Conservation (phyloP, 176 grass and related monocot species). For the Oryza meridionalis region DNA sequence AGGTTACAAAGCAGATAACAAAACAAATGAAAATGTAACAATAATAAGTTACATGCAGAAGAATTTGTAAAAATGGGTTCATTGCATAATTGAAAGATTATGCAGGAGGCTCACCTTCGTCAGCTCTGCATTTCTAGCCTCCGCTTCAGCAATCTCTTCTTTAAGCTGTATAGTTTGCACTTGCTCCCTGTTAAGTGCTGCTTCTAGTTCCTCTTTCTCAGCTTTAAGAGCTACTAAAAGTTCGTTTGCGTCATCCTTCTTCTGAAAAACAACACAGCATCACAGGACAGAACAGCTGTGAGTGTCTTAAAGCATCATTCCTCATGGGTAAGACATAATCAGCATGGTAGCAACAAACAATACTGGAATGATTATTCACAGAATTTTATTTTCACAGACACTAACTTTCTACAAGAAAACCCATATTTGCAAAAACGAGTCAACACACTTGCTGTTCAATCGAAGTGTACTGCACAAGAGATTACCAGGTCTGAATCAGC, state of each 20-base stretch:
- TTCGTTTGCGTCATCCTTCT: constrained; percentile 68
- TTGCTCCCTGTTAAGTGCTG: constrained; percentile 67
- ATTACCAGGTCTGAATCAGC: constrained; percentile 59
- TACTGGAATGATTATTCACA: constrained; percentile 1
- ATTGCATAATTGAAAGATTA: constrained; percentile 23
- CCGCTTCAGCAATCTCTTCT: constrained; percentile 85
- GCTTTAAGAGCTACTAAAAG: constrained; percentile 66
- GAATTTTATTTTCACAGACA: background rate
- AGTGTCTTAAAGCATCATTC: background rate
- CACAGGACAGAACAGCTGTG: background rate
- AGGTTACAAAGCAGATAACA: background rate
- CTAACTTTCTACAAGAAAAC: background rate
- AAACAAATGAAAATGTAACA: constrained; percentile 18
- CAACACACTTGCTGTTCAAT: background rate
- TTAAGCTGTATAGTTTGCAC: constrained; percentile 79
- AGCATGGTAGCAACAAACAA: background rate
- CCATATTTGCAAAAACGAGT: background rate
- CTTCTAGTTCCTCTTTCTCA: constrained; percentile 93
- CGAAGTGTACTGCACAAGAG: background rate
- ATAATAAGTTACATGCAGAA: background rate
- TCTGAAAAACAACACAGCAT: constrained; percentile 51
- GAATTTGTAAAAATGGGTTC: background rate
- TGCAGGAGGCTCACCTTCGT: constrained; percentile 62
- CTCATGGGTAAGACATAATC: background rate
- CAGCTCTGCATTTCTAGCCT: constrained; percentile 78